Evolutionary conservation across 768 basidiomycete species (phyloP).

Genomic region (Roridomyces roridus): DNA sequence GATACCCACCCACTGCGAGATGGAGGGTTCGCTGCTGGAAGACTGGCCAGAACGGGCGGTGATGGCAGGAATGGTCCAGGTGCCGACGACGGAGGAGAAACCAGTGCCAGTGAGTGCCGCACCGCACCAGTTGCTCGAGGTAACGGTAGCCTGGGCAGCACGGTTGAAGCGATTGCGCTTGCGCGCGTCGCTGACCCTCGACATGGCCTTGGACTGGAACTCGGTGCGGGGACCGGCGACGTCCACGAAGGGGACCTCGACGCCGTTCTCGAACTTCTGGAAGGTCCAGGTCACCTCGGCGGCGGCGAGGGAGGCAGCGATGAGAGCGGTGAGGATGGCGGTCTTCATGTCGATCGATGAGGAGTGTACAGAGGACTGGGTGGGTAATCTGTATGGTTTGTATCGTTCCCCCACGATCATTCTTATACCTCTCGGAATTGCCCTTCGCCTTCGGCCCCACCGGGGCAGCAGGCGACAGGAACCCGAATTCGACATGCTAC

Average conservation of each 20-base stretch:
- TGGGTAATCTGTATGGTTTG: too few species aligned
- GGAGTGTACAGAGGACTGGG: not conserved
- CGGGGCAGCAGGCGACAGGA: too few species aligned
- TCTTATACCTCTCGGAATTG: too few species aligned
- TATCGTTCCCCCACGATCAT: too few species aligned
- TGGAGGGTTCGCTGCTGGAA: slow-evolving; percentile 5
- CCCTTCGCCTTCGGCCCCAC: too few species aligned
- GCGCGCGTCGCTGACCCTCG: slow-evolving; percentile 13
- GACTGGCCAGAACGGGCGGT: slow-evolving; percentile 17
- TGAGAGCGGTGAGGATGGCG: slow-evolving; percentile 11
- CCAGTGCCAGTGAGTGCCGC: slow-evolving; percentile 17
- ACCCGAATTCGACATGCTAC: too few species aligned
- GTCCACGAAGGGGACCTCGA: slow-evolving; percentile 9
- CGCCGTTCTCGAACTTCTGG: slow-evolving; percentile 18
- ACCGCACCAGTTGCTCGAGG: slow-evolving; percentile 21
- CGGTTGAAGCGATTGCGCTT: slow-evolving; percentile 17
- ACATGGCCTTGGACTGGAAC: slow-evolving; percentile 19
- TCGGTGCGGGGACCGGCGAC: not conserved
- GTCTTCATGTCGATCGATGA: slow-evolving; percentile 14
- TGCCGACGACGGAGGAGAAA: slow-evolving; percentile 18
- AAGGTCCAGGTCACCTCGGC: slow-evolving; percentile 19
- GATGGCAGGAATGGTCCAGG: slow-evolving; percentile 18
- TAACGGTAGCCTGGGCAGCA: slow-evolving; percentile 7
- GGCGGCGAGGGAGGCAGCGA: slow-evolving; percentile 15
- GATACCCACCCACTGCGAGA: slow-evolving; percentile 21